phyloP scores from a whole-genome alignment of 2,329 filamentous ascomycete species.

The Sarocladium oryzae region DNA sequence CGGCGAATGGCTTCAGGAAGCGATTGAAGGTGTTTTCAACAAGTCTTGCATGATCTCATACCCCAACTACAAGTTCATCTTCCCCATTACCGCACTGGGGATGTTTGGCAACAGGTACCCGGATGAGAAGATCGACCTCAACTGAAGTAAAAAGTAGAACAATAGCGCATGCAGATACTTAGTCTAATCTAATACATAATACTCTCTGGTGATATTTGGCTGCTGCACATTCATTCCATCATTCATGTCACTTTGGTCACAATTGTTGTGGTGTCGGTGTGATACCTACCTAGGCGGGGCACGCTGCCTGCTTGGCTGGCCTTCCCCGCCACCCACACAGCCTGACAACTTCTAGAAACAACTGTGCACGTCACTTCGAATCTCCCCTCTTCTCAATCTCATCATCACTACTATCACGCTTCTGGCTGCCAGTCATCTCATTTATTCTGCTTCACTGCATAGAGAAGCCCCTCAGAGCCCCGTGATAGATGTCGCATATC shows the following conservation, averaged over 20 bases:
- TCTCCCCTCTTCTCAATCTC: too few relatives aligned
- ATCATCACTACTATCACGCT: too few relatives aligned
- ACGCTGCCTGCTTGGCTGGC: background rate
- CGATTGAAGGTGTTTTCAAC: slow-evolving; percentile 97
- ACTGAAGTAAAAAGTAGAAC: background rate
- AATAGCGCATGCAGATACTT: too few relatives aligned
- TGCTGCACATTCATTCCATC: too few relatives aligned
- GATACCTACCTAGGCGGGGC: too few relatives aligned
- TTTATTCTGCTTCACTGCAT: too few relatives aligned
- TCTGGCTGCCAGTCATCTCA: background rate
- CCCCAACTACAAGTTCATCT: slow-evolving; percentile 97
- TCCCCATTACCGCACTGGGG: slow-evolving; percentile 87
- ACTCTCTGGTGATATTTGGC: too few relatives aligned
- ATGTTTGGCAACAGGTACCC: slow-evolving; percentile 75
- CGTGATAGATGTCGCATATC: slow-evolving; percentile 41
- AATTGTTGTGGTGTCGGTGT: too few relatives aligned
- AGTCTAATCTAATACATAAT: too few relatives aligned
- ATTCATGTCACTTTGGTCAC: too few relatives aligned
- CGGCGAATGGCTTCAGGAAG: slow-evolving; percentile 92
- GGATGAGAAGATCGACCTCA: slow-evolving; percentile 45
- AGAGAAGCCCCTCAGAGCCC: too few relatives aligned
- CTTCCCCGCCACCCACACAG: background rate
- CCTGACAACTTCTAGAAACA: background rate
- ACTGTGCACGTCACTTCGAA: background rate
- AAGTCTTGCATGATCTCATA: slow-evolving; percentile 99